phyloP scores from a whole-genome alignment of 176 grass and related monocot species.

The Melocanna baccifera region DNA sequence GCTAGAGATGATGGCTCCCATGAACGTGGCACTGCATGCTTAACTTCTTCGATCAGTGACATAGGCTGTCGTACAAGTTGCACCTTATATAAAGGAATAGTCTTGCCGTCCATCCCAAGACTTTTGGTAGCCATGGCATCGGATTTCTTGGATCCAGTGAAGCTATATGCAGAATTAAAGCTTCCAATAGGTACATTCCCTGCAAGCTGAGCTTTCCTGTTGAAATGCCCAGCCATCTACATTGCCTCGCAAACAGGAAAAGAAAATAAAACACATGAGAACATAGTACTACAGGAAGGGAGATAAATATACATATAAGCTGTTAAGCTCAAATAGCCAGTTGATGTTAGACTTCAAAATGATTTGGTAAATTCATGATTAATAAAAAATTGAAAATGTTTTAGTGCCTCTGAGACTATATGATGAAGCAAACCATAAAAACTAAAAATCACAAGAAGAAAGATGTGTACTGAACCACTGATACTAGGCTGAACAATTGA shows the following conservation, averaged over 20 bases:
- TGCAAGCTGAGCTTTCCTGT: constrained; percentile 38
- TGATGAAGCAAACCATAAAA: background rate
- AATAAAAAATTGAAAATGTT: background rate
- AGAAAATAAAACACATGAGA: constrained; percentile 1
- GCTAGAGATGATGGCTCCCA: constrained; percentile 62
- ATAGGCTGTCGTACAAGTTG: constrained; percentile 30
- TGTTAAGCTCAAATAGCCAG: background rate
- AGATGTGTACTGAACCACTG: background rate
- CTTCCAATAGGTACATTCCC: constrained; percentile 52
- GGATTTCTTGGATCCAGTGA: constrained; percentile 58
- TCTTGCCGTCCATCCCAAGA: constrained; percentile 50
- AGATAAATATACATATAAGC: background rate
- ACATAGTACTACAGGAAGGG: background rate
- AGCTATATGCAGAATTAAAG: constrained; percentile 59
- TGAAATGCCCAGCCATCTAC: constrained; percentile 69
- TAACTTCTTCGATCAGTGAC: constrained; percentile 46
- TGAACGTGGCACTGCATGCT: constrained; percentile 37
- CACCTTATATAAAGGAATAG: constrained; percentile 47
- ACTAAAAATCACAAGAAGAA: background rate
- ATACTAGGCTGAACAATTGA: background rate
- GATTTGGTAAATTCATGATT: background rate
- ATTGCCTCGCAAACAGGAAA: constrained; percentile 2
- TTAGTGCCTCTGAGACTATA: background rate
- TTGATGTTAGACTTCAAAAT: background rate
- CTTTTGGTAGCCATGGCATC: constrained; percentile 56